Conservation (phyloP, 2,329 filamentous ascomycete genomes). For the Penicillium sp. region DNA sequence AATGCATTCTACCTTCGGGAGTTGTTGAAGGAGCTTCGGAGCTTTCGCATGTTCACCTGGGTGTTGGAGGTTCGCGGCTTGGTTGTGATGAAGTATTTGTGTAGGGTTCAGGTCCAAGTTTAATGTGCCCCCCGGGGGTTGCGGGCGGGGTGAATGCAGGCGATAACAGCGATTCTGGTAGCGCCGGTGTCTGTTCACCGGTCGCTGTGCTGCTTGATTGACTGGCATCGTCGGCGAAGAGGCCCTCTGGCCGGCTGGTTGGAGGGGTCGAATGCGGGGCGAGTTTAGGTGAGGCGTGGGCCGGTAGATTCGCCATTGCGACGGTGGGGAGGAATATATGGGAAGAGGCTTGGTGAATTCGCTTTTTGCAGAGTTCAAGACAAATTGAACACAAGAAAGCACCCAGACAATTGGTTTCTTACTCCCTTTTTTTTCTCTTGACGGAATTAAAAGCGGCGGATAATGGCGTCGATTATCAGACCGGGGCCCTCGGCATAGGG, state of each 20-base stretch:
- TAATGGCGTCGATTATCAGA: conserved; percentile 1
- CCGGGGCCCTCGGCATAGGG: conserved; percentile 19
- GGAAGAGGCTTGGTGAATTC: conserved; percentile 1
- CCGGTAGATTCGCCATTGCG: conserved; percentile 57
- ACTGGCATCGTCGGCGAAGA: conserved; percentile 19
- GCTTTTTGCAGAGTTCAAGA: not conserved
- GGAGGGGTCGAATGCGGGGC: conserved; percentile 36
- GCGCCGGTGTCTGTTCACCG: conserved; percentile 44
- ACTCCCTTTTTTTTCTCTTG: not conserved
- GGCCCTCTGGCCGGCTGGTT: conserved; percentile 14
- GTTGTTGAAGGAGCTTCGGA: conserved; percentile 70
- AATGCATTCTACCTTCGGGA: conserved; percentile 88
- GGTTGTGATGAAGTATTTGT: conserved; percentile 29
- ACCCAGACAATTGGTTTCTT: not conserved
- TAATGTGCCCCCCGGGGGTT: conserved; percentile 42
- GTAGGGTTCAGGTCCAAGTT: conserved; percentile 27
- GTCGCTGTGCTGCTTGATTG: conserved; percentile 21
- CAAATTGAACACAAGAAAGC: not conserved
- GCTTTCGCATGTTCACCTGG: conserved; percentile 50
- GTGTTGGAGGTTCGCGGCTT: conserved; percentile 27
- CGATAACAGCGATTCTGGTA: conserved; percentile 56
- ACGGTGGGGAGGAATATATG: conserved; percentile 10
- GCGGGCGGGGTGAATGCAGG: conserved; percentile 53
- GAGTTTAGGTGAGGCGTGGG: conserved; percentile 54
- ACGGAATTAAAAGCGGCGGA: not conserved